Percentiles rank a stretch among this genome's conserved stretches.
phyloP scores from a whole-genome alignment of 2,329 filamentous ascomycete genomes.

The Aspergillus aculeatinus region DNA sequence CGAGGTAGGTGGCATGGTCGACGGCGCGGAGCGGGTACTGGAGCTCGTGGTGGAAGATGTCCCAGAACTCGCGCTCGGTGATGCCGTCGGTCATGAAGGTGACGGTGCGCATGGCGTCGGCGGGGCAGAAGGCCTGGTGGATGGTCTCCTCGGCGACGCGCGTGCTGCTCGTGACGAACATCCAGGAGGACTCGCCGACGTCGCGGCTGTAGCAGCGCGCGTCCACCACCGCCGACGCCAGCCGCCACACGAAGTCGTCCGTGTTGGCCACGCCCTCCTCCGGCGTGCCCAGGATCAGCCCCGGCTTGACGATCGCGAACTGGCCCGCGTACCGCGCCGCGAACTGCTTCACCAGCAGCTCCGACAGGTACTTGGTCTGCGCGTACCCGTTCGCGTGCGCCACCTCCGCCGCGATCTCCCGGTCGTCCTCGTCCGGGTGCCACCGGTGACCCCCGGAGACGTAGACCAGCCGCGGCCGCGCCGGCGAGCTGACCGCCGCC shows the following conservation, averaged over 20 bases:
- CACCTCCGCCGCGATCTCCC: conserved; percentile 4
- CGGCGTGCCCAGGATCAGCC: conserved; percentile 16
- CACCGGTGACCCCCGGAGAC: conserved; percentile 10
- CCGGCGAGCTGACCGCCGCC: neutral
- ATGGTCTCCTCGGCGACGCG: conserved; percentile 15
- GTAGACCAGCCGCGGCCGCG: conserved; percentile 6
- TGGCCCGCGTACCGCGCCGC: neutral
- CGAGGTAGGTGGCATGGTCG: conserved; percentile 8
- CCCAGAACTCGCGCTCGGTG: conserved; percentile 17
- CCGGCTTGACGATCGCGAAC: conserved; percentile 19
- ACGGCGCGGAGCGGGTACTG: conserved; percentile 10
- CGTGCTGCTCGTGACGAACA: conserved; percentile 13
- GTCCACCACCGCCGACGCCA: conserved; percentile 13
- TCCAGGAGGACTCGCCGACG: conserved; percentile 10
- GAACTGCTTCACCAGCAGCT: conserved; percentile 11
- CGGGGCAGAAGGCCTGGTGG: conserved; percentile 13
- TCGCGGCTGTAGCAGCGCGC: conserved; percentile 6
- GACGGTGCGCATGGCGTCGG: conserved; percentile 4
- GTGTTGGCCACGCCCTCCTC: conserved; percentile 16
- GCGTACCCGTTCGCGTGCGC: conserved; percentile 8
- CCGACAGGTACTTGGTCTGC: conserved; percentile 16
- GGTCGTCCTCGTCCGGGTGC: neutral
- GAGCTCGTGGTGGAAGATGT: conserved; percentile 13
- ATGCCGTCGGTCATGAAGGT: conserved; percentile 14
- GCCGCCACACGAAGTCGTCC: conserved; percentile 19